Base-by-base conservation (phyloP, 2,329 filamentous ascomycete species). In the Penicillium sclerotiorum region DNA sequence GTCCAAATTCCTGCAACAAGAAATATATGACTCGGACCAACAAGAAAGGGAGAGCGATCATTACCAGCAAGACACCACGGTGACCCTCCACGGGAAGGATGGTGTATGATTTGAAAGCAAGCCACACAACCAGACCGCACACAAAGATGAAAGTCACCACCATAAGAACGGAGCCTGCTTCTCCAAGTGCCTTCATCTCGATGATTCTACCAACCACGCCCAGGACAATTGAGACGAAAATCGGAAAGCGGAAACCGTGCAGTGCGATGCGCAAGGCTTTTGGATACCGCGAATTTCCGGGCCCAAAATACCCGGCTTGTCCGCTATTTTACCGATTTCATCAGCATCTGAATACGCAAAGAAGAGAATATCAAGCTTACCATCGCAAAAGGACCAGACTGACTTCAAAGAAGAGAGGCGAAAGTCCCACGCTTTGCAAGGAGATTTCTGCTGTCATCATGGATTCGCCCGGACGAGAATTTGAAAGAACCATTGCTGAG, bases 371-470 rank as follows among this genome's bases (percentile, higher is more conserved):
- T n/a, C n/a, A n/a, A 20, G 22, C 44, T 22, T 47, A 66, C 63
- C 60, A 61, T 53, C 58, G 47, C 33, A 67, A 20, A 43, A 66
- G 55, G 8, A 65, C 45, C 20, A 64, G 45, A 45, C 63, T 66
- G 27, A 66, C 55, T 49, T 67, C 63, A 28, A 67, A 65, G 15
- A 66, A 47, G 15, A 67, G 56, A 28, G 62, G 61, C 9, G 63
- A 66, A n/a, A 66, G 58, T 1, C 63, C 64, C 22, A 63, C 57
- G 15, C 54, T 58, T 55, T 61, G 60, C 46, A 66, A 32, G 17
- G 55, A 49, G 18, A 47, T 49, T 41, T 63, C 58, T 7, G 61
- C 53, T 22, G 57, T 58, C n/a, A 61, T 40, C 28, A 63, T 53
- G 12, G 54, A 44, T 27, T 59, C 35, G 39, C 35, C 32, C 4